Evolutionary conservation across 2,329 filamentous ascomycete species (phyloP), one percentile per base, ranked within the genome.

Genomic region (Aspergillus arachidicola): DNA sequence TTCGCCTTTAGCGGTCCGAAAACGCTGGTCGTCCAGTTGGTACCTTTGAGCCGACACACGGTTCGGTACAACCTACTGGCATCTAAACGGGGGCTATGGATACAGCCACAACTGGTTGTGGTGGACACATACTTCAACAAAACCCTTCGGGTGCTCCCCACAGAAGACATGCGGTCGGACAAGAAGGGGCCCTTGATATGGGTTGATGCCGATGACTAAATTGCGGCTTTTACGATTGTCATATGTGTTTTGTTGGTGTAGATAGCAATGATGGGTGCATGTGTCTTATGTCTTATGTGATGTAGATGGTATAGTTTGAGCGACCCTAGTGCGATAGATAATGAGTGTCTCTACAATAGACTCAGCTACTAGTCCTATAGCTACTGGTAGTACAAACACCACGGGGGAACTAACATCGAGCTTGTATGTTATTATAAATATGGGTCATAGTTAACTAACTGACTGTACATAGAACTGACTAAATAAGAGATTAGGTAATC

Each of bases 1-100:
- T 98, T 98, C 78, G 94, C 93, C 0, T 98, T 99, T 77, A 93
- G 92, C 9, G 95, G 95, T 0, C 84, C 92, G 2, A 98, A 98
- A 80, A 85, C 91, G 68, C 89, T 88, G 14, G 90, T 90, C 1
- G 71, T 97, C 58, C 92, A 95, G 72, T 81, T 98, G 48, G 85
- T 97, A 53, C 95, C 95, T 0, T 82, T 97, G 66, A 94, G 92
- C 63, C 83, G 94, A 64, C 85, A 92, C 54, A 86, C 84, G 0
- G 83, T 93, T n/a, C 84, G 86, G 30, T 98, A 94, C 73, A 86
- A 88, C 45, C 72, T 99, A 21, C 76, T 96, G 63, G 89, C 94
- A 9, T 84, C 90, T 45, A 71, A 82, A 76, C 71, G 65, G 63
- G 90, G 89, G 0, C 71, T 82, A 34, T 96, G 91, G 87, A 86